Evolutionary conservation across 2,329 filamentous ascomycete species (phyloP).

Genomic region (Cordyceps cateniannulata): DNA sequence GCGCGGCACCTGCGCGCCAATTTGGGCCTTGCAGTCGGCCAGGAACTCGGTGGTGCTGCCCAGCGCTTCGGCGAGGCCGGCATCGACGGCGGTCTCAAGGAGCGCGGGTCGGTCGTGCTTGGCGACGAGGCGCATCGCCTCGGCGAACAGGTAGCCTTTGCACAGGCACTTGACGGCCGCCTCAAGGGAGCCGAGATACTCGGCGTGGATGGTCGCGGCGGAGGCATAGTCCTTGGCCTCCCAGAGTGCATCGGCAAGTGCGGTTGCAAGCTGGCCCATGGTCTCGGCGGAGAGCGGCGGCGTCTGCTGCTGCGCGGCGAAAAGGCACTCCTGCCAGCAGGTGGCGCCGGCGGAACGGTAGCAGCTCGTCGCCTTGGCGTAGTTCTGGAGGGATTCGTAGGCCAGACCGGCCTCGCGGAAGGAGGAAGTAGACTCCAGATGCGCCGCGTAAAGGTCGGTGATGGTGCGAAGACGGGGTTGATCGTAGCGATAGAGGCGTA

Average conservation of each 20-base stretch:
- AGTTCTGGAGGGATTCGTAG: constrained; percentile 78
- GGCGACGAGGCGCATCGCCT: constrained; percentile 74
- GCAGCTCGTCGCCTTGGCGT: constrained; percentile 67
- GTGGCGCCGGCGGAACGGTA: constrained; percentile 72
- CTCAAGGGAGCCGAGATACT: constrained; percentile 70
- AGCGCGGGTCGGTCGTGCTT: constrained; percentile 55
- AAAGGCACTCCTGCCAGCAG: constrained; percentile 87
- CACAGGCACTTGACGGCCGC: constrained; percentile 72
- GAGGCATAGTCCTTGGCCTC: constrained; percentile 80
- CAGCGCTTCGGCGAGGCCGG: constrained; percentile 72
- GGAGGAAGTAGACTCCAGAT: constrained; percentile 67
- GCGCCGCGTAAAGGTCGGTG: constrained; percentile 70
- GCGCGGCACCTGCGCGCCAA: constrained; percentile 78
- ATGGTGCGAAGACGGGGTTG: constrained; percentile 57
- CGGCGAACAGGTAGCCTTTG: constrained; percentile 78
- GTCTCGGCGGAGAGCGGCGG: constrained; percentile 55
- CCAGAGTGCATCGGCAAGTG: constrained; percentile 69
- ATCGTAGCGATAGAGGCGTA: constrained; percentile 81
- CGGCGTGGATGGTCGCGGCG: constrained; percentile 72
- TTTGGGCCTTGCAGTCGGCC: constrained; percentile 83
- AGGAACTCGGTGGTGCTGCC: constrained; percentile 82
- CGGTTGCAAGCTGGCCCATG: constrained; percentile 61
- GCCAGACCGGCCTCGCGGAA: constrained; percentile 84
- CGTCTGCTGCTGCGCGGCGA: constrained; percentile 61
- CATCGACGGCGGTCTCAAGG: constrained; percentile 64